Conservation (phyloP, 257 asterid genomes). For the Buddleja alternifolia region DNA sequence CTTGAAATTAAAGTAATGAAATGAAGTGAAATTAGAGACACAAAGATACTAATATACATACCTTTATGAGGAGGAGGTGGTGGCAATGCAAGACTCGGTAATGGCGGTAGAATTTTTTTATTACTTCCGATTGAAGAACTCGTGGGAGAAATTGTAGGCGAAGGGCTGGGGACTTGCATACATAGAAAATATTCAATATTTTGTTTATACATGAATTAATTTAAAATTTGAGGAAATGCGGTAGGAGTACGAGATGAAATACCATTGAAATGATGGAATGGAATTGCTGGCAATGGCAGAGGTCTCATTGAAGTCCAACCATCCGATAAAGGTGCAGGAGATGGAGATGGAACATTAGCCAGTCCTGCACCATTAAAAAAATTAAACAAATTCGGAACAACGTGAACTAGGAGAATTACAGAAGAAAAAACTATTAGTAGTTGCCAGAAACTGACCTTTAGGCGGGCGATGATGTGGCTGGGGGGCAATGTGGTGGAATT, state of each 20-base stretch:
- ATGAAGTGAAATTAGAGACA: background rate
- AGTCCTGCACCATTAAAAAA: constrained; percentile 42
- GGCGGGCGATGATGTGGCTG: constrained; percentile 40
- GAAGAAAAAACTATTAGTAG: background rate
- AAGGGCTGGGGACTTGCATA: constrained; percentile 46
- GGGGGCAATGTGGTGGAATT: constrained; percentile 43
- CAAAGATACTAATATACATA: constrained; percentile 13
- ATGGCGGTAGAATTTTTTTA: constrained; percentile 49
- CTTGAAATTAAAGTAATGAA: background rate
- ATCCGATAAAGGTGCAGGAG: constrained; percentile 43
- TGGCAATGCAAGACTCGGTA: constrained; percentile 63
- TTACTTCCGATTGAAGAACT: constrained; percentile 39
- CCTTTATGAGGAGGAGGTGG: constrained; percentile 88
- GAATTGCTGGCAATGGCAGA: constrained; percentile 51
- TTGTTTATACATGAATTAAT: constrained; percentile 4
- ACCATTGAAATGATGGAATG: constrained; percentile 46
- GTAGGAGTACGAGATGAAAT: constrained; percentile 3
- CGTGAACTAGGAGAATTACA: constrained; percentile 14
- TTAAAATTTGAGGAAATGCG: constrained; percentile 7
- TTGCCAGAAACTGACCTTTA: constrained; percentile 43
- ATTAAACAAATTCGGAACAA: background rate
- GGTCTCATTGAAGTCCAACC: constrained; percentile 38
- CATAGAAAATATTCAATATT: constrained; percentile 23
- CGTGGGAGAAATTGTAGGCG: constrained; percentile 59
- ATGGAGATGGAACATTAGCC: constrained; percentile 42